Evolutionary conservation across 2,329 filamentous ascomycete genomes (phyloP), one percentile per base, ranked within the genome.

Genomic region (Hortaea werneckii): DNA sequence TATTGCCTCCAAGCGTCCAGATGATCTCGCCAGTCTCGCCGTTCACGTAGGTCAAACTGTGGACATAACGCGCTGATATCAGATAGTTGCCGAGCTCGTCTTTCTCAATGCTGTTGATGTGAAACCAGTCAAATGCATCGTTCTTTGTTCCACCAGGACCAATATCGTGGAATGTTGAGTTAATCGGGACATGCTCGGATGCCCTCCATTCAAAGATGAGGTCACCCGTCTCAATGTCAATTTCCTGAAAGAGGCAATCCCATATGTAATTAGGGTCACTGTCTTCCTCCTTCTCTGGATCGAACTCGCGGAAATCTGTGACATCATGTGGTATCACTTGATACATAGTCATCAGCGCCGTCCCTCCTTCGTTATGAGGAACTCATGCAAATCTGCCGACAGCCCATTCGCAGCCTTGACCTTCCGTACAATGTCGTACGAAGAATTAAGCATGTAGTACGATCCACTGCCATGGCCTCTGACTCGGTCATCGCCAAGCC

Each of bases 111-210:
- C 69, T 72, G 60, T 74, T 73, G 56, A 75, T 70, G 55, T 74
- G 74, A 56, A 75, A 75, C 56, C 67, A 76, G 53, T 77, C 74
- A 56, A 68, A 76, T 0, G 70, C 67, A 38, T 68, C 66, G 26
- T 65, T 60, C 29, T 65, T 60, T 46, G 69, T 60, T 27, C 70
- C 70, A 10, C 67, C 56, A 6, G 56, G 54, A 27, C 60, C 58
- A 11, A 70, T 66, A 37, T 54, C 59, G 42, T 67, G 69, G 45
- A 54, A 54, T 37, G 54, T 53, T 12, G 59, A 51, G 27, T 45
- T 53, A 20, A 65, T 45, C 11, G 60, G 43, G 44, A 72, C 57
- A 50, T 74, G 69, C 3, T 73, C 66, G 4, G 67, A 67, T 5
- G 71, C 69, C 29, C 65, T 64, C 72, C 72, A 75, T 51, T 71